A percentile compares a stretch with the other conserved stretches of the same genome.
These are phyloP conservation scores for Pterocarpus macrocarpus DNA, from an alignment of 306 rosid genomes.

Conservation along the genomic window DNA sequence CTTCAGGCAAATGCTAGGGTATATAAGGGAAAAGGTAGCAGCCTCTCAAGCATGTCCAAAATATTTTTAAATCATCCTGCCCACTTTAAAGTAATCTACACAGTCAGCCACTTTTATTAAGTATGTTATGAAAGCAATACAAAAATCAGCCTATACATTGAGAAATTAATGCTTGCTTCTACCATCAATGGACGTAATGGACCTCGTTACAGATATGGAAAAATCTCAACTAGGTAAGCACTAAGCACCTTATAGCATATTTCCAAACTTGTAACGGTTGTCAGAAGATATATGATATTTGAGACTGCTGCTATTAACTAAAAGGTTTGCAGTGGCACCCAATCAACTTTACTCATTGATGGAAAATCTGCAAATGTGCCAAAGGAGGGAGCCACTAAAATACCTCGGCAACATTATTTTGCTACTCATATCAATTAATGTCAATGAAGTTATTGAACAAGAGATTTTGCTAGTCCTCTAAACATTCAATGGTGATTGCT, in stretches of 20 bases:
- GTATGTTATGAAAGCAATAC: not conserved
- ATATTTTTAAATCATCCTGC: not conserved
- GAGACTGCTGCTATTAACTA: not conserved
- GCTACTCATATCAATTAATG: not conserved
- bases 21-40: not conserved
- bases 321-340: not conserved
- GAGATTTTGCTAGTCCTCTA: slow-evolving; percentile 22
- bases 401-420: slow-evolving; percentile 16
- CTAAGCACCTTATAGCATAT: slow-evolving; percentile 1
- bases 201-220: not conserved
- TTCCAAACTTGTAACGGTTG: slow-evolving; percentile 10
- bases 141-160: not conserved
- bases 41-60: not conserved
- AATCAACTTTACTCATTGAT: not conserved
- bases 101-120: slow-evolving; percentile 4
- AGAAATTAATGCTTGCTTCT: slow-evolving; percentile 13
- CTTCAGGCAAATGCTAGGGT: slow-evolving; percentile 9
- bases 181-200: slow-evolving; percentile 5
- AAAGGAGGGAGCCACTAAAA: not conserved
- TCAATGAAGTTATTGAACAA: not conserved
- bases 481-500: not conserved
- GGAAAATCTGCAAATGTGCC: slow-evolving; percentile 4
- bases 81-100: slow-evolving; percentile 4
- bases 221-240: slow-evolving; percentile 1
- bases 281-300: not conserved